phyloP scores from a whole-genome alignment of 331 rosid genomes.

The Acacia concinna region DNA sequence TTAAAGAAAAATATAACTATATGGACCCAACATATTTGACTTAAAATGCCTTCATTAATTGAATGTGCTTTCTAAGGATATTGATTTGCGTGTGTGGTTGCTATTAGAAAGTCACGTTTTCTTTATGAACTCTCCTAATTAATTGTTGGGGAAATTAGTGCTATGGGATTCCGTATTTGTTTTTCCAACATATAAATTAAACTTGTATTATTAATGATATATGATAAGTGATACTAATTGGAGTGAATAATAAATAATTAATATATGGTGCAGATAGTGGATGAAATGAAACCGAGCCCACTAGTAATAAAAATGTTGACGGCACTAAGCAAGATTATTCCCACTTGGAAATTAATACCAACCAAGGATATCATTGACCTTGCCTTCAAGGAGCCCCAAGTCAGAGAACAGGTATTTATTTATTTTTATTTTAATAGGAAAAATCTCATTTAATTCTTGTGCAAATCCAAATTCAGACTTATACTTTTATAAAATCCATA shows the following conservation, averaged over 20 bases:
- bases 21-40: neutral
- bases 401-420: constrained; percentile 52
- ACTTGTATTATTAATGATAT: neutral
- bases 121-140: neutral
- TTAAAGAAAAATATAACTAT: neutral
- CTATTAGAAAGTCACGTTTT: neutral
- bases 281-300: constrained; percentile 62
- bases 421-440: too few species aligned
- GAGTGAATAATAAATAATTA: too few species aligned
- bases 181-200: too few species aligned
- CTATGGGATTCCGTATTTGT: too few species aligned
- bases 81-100: too few species aligned
- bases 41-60: neutral
- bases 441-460: too few species aligned
- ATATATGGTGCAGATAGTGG: constrained; percentile 67
- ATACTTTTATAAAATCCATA: too few species aligned
- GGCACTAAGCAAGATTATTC: constrained; percentile 54
- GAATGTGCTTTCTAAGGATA: neutral
- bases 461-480: too few species aligned
- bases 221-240: too few species aligned
- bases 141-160: neutral
- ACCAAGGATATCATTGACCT: constrained; percentile 58
- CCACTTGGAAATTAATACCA: constrained; percentile 79
- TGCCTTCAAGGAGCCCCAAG: constrained; percentile 64
- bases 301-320: constrained; percentile 37